Evolutionary conservation across 208 protist species (phyloP).

Genomic region (Leishmania gerbilli): DNA sequence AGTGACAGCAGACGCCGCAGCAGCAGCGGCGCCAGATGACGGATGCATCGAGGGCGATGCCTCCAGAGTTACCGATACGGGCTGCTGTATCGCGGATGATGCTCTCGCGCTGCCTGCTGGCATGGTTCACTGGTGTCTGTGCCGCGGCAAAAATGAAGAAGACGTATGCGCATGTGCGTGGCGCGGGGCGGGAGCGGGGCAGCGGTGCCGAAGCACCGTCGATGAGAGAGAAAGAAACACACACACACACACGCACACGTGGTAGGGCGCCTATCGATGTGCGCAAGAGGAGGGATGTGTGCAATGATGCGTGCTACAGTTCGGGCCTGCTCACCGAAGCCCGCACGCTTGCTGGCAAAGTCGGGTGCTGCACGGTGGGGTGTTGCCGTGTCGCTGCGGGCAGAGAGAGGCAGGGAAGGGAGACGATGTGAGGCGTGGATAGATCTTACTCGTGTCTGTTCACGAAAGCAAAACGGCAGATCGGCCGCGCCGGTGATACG

Average conservation of each 20-base stretch:
- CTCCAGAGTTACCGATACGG: background rate
- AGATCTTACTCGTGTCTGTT: too few relatives aligned
- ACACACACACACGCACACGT: too few relatives aligned
- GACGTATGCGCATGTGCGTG: background rate
- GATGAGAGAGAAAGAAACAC: too few relatives aligned
- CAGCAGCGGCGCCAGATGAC: background rate
- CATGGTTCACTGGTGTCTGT: background rate
- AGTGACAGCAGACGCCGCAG: background rate
- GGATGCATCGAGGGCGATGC: background rate
- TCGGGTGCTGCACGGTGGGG: background rate
- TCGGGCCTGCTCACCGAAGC: background rate
- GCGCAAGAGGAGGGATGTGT: background rate
- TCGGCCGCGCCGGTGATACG: too few relatives aligned
- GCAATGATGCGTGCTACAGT: background rate
- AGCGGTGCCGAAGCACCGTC: too few relatives aligned
- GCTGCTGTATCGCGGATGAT: background rate
- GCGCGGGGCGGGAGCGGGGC: too few relatives aligned
- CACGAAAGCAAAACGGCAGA: too few relatives aligned
- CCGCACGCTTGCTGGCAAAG: background rate
- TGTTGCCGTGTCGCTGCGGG: background rate
- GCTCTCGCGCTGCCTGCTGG: background rate
- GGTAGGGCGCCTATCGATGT: too few relatives aligned
- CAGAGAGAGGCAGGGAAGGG: background rate
- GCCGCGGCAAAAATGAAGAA: background rate
- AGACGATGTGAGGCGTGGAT: background rate